Evolutionary conservation across 108 stramenopile species (phyloP).

Genomic region (Bacterosira constricta): DNA sequence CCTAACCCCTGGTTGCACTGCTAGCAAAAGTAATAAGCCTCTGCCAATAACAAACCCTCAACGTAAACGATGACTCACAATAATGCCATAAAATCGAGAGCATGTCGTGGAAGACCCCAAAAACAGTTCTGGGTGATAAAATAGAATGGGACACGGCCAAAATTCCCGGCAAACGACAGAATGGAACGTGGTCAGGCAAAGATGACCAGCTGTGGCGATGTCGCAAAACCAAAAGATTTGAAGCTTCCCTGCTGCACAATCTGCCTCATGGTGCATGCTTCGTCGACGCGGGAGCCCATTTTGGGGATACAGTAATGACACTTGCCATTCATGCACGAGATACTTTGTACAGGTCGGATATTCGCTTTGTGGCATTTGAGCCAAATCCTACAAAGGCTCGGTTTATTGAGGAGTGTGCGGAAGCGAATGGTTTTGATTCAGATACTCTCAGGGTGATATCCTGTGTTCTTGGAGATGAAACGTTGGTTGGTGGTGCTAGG

Average conservation of each 20-base stretch:
- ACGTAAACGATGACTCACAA: not conserved
- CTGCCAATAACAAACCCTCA: too few species aligned
- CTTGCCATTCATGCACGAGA: conserved; percentile 37
- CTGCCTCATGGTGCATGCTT: conserved; percentile 34
- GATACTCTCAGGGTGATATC: conserved; percentile 20
- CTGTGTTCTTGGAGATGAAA: conserved; percentile 41
- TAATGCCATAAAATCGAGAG: not conserved
- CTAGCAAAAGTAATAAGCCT: too few species aligned
- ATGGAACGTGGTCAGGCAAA: conserved; percentile 35
- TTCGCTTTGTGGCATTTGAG: conserved; percentile 40
- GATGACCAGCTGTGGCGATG: conserved; percentile 47
- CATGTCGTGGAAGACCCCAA: conserved; percentile 21
- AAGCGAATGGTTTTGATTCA: conserved; percentile 25
- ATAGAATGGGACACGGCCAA: conserved; percentile 18
- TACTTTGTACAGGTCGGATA: conserved; percentile 15
- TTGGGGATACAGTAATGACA: conserved; percentile 46
- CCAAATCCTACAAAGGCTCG: conserved; percentile 24
- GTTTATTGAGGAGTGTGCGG: conserved; percentile 28
- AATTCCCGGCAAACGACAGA: conserved; percentile 22
- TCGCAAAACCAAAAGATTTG: conserved; percentile 35
- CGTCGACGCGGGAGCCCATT: conserved; percentile 41
- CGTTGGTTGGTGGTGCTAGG: conserved; percentile 7
- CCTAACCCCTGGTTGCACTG: too few species aligned
- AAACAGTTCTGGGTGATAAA: conserved; percentile 28
- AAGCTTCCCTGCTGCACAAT: conserved; percentile 27